Conservation (phyloP, 768 basidiomycete genomes). For the Lactifluus echinatus region DNA sequence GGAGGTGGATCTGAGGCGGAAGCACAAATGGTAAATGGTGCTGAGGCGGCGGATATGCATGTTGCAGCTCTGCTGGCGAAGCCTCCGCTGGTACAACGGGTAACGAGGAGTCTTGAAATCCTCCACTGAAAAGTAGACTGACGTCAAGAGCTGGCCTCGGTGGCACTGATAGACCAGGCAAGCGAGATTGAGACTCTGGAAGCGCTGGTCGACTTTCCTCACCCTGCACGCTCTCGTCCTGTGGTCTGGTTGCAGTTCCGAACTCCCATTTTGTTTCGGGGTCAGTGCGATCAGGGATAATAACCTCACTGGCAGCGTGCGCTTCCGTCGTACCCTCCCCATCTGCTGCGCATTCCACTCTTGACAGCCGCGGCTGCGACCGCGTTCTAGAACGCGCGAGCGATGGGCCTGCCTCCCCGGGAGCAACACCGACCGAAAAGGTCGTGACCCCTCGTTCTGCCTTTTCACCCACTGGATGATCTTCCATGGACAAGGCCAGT, state of each 20-base stretch:
- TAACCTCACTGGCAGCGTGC: slow-evolving; percentile 8
- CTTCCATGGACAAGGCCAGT: background rate
- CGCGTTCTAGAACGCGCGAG: slow-evolving; percentile 28
- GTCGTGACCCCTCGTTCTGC: slow-evolving; percentile 28
- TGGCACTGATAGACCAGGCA: background rate
- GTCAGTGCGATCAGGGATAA: slow-evolving; percentile 30
- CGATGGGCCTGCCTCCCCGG: slow-evolving; percentile 28
- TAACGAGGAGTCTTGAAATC: background rate
- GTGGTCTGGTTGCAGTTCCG: slow-evolving; percentile 34
- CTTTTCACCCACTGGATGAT: slow-evolving; percentile 8
- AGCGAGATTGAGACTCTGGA: background rate
- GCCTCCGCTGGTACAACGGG: slow-evolving; percentile 1
- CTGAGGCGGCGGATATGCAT: slow-evolving; percentile 7
- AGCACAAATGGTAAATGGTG: slow-evolving; percentile 5
- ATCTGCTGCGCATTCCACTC: background rate
- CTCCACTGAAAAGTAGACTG: slow-evolving; percentile 15
- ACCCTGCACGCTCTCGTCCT: slow-evolving; percentile 5
- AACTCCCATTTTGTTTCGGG: slow-evolving; percentile 45
- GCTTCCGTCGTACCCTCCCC: background rate
- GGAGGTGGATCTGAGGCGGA: slow-evolving; percentile 5
- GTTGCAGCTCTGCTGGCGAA: slow-evolving; percentile 10
- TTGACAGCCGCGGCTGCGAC: slow-evolving; percentile 19
- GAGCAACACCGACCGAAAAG: slow-evolving; percentile 40
- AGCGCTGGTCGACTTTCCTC: background rate
- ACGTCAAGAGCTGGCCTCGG: slow-evolving; percentile 6